These are phyloP conservation scores for Penicillium sp. DNA, from an alignment of 2,329 filamentous ascomycete species.

Conservation along the genomic window DNA sequence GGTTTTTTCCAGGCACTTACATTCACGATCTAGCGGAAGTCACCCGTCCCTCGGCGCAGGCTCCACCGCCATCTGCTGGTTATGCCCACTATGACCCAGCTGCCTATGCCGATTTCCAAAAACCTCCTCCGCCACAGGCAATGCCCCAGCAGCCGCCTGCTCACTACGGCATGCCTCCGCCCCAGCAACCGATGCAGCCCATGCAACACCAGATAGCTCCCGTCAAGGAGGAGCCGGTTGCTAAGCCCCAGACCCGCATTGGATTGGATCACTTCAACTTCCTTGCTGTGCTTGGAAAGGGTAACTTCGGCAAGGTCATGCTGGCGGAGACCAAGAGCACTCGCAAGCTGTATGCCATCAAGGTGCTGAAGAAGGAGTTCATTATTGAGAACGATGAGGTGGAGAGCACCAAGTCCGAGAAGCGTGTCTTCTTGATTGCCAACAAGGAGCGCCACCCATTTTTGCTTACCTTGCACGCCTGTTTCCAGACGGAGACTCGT, in stretches of 20 bases:
- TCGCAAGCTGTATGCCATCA: slow-evolving; percentile 93
- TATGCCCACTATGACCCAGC: slow-evolving; percentile 48
- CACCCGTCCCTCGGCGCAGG: slow-evolving; percentile 37
- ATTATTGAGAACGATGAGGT: slow-evolving; percentile 99
- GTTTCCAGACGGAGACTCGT: slow-evolving; percentile 97
- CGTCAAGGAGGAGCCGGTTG: slow-evolving; percentile 29
- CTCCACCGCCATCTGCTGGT: slow-evolving; percentile 37
- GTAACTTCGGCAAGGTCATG: slow-evolving; percentile 99
- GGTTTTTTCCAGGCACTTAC: slow-evolving; percentile 11
- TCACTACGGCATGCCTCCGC: slow-evolving; percentile 29
- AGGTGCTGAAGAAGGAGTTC: slow-evolving; percentile 99
- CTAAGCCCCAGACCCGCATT: slow-evolving; percentile 61
- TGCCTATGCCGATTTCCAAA: slow-evolving; percentile 40
- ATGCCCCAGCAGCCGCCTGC: slow-evolving; percentile 24
- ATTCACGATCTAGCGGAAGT: slow-evolving; percentile 39
- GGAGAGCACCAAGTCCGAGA: slow-evolving; percentile 95
- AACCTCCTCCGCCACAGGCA: slow-evolving; percentile 28
- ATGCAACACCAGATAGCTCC: slow-evolving; percentile 23
- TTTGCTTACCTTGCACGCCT: slow-evolving; percentile 89
- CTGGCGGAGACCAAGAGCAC: slow-evolving; percentile 92
- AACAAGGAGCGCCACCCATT: slow-evolving; percentile 98
- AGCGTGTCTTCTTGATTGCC: slow-evolving; percentile 93
- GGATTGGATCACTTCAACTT: slow-evolving; percentile 99
- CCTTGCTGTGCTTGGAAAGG: slow-evolving; percentile 94
- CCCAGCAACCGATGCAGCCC: slow-evolving; percentile 21